phyloP scores from a whole-genome alignment of 768 basidiomycete species.

The Royoungia palumana region DNA sequence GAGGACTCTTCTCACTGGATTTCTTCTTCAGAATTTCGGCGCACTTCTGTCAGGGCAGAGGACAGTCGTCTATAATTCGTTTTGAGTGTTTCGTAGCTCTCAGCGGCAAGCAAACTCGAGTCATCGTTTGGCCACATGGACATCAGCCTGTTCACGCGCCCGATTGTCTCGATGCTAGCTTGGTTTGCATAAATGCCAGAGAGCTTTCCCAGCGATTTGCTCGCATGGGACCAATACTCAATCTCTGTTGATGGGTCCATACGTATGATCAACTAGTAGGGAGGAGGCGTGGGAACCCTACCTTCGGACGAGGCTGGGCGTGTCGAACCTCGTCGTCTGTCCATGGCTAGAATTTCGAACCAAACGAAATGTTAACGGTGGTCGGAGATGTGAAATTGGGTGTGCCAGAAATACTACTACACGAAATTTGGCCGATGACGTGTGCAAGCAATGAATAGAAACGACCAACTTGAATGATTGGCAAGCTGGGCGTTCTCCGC shows the following conservation, averaged over 20 bases:
- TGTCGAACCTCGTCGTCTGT: conserved; percentile 59
- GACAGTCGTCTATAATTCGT: conserved; percentile 59
- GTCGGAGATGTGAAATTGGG: neutral
- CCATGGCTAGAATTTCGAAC: conserved; percentile 41
- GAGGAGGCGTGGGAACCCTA: conserved; percentile 34
- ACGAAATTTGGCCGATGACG: conserved; percentile 1
- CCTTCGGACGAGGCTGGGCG: conserved; percentile 79
- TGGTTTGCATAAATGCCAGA: conserved; percentile 52
- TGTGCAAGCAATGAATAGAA: conserved; percentile 4
- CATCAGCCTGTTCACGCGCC: conserved; percentile 70
- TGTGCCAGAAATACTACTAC: conserved; percentile 4
- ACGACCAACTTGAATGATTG: neutral
- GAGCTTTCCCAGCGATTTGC: conserved; percentile 53
- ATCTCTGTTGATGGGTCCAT: conserved; percentile 49
- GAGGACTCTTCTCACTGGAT: conserved; percentile 45
- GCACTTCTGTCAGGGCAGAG: conserved; percentile 61
- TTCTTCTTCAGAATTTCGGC: conserved; percentile 56
- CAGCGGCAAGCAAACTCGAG: conserved; percentile 55
- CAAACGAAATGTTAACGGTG: neutral
- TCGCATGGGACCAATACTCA: conserved; percentile 72
- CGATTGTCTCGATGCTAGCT: conserved; percentile 54
- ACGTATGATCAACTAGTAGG: conserved; percentile 7
- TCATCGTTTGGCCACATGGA: conserved; percentile 72
- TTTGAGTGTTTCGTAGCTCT: conserved; percentile 65
- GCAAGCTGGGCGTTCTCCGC: conserved; percentile 8